phyloP scores from a whole-genome alignment of 148 eudicot genomes.

The Vaccinium myrtillus region DNA sequence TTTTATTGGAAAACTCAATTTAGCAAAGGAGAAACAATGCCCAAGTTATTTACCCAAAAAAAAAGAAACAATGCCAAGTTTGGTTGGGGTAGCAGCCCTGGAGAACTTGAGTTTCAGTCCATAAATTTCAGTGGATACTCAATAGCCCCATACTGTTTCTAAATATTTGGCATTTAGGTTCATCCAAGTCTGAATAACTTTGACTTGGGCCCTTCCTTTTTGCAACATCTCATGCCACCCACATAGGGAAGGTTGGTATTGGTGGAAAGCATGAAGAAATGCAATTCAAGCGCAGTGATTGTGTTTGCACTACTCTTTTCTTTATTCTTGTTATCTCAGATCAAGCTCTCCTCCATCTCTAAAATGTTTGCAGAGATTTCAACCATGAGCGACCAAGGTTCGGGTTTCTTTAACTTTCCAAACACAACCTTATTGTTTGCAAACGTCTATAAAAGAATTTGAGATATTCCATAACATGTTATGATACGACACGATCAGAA shows the following conservation, averaged over 20 bases:
- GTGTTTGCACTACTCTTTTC: background rate
- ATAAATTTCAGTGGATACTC: background rate
- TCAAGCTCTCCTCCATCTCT: conserved; percentile 23
- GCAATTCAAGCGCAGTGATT: conserved; percentile 13
- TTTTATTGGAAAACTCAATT: too few species aligned
- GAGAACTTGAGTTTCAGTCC: background rate
- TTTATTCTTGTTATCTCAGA: conserved; percentile 18
- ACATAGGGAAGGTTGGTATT: background rate
- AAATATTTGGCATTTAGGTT: background rate
- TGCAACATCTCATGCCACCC: background rate
- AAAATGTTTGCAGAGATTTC: conserved; percentile 1
- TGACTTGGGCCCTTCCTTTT: background rate
- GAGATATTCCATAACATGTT: too few species aligned
- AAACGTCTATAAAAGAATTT: too few species aligned
- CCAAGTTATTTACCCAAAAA: too few species aligned
- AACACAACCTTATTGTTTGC: too few species aligned
- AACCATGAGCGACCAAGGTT: conserved; percentile 7
- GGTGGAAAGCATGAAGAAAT: conserved; percentile 2
- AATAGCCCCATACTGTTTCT: background rate
- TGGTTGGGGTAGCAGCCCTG: background rate
- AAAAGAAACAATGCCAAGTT: background rate
- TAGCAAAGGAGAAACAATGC: too few species aligned
- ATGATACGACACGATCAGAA: too few species aligned
- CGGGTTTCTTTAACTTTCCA: background rate
- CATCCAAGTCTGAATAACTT: background rate